phyloP scores from a whole-genome alignment of 2,329 filamentous ascomycete genomes.

The Xylaria sp. region DNA sequence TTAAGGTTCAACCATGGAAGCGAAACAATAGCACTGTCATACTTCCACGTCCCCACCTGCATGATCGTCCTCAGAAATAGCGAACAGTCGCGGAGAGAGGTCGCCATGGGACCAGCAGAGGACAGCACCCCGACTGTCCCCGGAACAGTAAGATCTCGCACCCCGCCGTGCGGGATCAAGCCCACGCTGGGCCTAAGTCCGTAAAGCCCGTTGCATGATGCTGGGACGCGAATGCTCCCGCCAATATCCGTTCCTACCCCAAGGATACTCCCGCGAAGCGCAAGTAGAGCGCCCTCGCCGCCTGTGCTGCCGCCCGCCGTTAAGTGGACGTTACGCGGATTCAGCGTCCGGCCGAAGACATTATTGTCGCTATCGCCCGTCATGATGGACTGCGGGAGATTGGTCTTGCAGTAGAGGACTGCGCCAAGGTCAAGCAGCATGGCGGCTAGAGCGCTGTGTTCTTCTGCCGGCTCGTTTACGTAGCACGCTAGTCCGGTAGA shows the following conservation, averaged over 20 bases:
- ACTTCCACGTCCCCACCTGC: slow-evolving; percentile 17
- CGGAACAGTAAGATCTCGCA: slow-evolving; percentile 60
- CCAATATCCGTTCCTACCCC: slow-evolving; percentile 43
- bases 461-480: slow-evolving; percentile 27
- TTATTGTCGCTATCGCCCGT: slow-evolving; percentile 55
- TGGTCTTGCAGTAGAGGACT: slow-evolving; percentile 64
- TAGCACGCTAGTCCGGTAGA: slow-evolving; percentile 39
- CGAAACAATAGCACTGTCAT: slow-evolving; percentile 51
- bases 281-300: slow-evolving; percentile 45
- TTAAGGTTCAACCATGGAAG: slow-evolving; percentile 50
- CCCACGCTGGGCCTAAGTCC: slow-evolving; percentile 49
- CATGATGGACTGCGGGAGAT: slow-evolving; percentile 65
- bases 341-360: slow-evolving; percentile 55
- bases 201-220: slow-evolving; percentile 48
- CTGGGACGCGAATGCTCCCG: slow-evolving; percentile 49
- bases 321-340: slow-evolving; percentile 52
- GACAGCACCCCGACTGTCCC: slow-evolving; percentile 62
- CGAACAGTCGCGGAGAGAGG: slow-evolving; percentile 55
- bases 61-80: slow-evolving; percentile 24
- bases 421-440: slow-evolving; percentile 58
- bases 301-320: slow-evolving; percentile 53
- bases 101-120: slow-evolving; percentile 58
- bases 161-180: slow-evolving; percentile 53
- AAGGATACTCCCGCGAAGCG: slow-evolving; percentile 36
- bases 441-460: slow-evolving; percentile 53